Evolutionary conservation across 257 asterid species (phyloP).

Genomic region (Verbascum thapsus): DNA sequence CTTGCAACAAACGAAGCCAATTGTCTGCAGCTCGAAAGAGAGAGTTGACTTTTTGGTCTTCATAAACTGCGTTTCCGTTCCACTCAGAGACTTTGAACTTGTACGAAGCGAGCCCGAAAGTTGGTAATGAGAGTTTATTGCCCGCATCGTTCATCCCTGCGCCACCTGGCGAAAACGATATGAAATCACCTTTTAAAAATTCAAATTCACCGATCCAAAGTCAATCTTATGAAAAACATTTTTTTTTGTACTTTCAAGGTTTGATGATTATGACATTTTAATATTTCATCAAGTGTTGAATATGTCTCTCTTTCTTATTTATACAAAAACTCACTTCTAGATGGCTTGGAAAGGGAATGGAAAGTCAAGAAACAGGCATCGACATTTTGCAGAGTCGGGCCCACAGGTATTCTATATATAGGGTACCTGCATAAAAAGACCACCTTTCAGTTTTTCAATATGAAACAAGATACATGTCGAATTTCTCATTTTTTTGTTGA

Average conservation of each 20-base stretch:
- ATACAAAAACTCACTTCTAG: conserved; percentile 47
- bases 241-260: too few relatives aligned
- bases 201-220: too few relatives aligned
- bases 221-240: too few relatives aligned
- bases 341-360: conserved; percentile 78
- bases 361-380: conserved; percentile 92
- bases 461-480: not conserved
- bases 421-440: conserved; percentile 73
- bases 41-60: conserved; percentile 56
- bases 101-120: conserved; percentile 80
- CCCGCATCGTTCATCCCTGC: conserved; percentile 40
- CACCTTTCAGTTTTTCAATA: conserved; percentile 23
- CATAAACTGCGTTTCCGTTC: conserved; percentile 49
- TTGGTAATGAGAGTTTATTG: conserved; percentile 55
- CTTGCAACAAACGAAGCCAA: conserved; percentile 74
- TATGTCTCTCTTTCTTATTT: too few relatives aligned
- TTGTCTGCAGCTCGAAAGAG: conserved; percentile 68
- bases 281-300: too few relatives aligned
- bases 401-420: conserved; percentile 87
- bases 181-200: conserved; percentile 29
- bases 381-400: conserved; percentile 85
- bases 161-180: conserved; percentile 33
- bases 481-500: not conserved
- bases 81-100: conserved; percentile 68
- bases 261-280: too few relatives aligned